Conservation (phyloP, 2,329 filamentous ascomycete species). For the Catunica adiposa region DNA sequence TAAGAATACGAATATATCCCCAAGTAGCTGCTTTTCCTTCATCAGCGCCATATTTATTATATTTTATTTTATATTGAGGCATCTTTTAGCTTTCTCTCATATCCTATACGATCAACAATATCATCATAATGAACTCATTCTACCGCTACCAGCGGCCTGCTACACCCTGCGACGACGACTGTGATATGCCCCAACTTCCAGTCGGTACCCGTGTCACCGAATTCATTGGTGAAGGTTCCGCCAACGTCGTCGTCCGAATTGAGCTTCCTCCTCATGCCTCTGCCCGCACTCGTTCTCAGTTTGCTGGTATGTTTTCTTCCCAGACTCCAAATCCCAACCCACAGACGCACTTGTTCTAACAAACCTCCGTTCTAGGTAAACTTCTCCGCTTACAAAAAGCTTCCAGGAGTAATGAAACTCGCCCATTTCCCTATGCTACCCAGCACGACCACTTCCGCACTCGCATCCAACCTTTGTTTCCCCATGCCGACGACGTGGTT, state of each 20-base stretch:
- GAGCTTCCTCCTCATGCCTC: constrained; percentile 23
- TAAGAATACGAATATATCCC: not conserved
- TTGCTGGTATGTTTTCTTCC: constrained; percentile 22
- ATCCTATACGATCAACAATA: no score
- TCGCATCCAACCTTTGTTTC: constrained; percentile 14
- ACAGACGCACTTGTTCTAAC: not conserved
- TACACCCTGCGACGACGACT: not conserved
- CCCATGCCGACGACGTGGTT: constrained; percentile 25
- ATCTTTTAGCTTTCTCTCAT: no score
- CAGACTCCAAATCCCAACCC: not conserved
- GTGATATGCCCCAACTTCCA: constrained; percentile 7
- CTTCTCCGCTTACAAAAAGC: constrained; percentile 15
- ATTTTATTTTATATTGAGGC: not conserved
- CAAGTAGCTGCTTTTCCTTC: not conserved
- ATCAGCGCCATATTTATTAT: not conserved
- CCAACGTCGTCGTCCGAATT: constrained; percentile 59
- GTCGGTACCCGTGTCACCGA: constrained; percentile 14
- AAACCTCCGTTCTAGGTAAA: constrained; percentile 11
- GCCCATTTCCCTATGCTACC: constrained; percentile 14
- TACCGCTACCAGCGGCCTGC: not conserved
- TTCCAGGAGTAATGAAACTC: constrained; percentile 13
- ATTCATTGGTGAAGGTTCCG: constrained; percentile 51
- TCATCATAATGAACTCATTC: not conserved
- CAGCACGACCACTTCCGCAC: constrained; percentile 14
- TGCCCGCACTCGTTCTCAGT: constrained; percentile 18